Base-by-base conservation (phyloP, 768 basidiomycete genomes). In the Nidularia pulvinata region DNA sequence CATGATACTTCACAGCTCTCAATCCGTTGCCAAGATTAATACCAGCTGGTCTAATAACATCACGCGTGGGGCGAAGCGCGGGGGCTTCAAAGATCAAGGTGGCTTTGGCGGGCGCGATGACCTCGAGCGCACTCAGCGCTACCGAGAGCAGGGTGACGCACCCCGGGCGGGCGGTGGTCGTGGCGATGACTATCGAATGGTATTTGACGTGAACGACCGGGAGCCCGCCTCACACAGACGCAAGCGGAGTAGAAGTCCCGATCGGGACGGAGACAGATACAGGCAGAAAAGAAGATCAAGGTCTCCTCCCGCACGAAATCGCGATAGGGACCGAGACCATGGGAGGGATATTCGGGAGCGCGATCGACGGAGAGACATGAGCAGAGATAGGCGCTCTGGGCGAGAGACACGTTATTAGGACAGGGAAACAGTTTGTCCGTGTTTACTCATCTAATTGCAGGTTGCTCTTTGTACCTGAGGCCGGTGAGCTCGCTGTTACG, bases 21-120 rank as follows among this genome's bases (percentile, higher is more conserved):
- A 98, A 78, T 97, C 95, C 11, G 96, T 99, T 48, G 89, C 95
- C 3, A 88, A 89, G 48, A 70, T 93, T 48, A 95, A 96, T 66
- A 84, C 73, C 7, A 66, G 73, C 10, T 95, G 93, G 92, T 89
- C 92, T 4, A 94, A 93, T 71, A 76, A 89, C 54, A 81, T 88
- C 52, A 81, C 79, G 61, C 71, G 82, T 55, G 81, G 73, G 7
- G 71, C 80, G 1, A 68, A 59, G 48, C 68, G 36, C 46, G 56
- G 59, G 62, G 75, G 35, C 53, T 57, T 66, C 5, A 64, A 56
- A 57, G 70, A 70, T 19, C 61, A 67, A 19, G 70, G 70, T 25
- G 80, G 81, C 3, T 93, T 86, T 59, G 92, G 72, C 1, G 91
- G 92, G 30, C 78, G 91, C 34, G 82, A 86, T 22, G 86, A 93